phyloP scores from a whole-genome alignment of 2,329 filamentous ascomycete genomes.

The Sporothrix pallida region DNA sequence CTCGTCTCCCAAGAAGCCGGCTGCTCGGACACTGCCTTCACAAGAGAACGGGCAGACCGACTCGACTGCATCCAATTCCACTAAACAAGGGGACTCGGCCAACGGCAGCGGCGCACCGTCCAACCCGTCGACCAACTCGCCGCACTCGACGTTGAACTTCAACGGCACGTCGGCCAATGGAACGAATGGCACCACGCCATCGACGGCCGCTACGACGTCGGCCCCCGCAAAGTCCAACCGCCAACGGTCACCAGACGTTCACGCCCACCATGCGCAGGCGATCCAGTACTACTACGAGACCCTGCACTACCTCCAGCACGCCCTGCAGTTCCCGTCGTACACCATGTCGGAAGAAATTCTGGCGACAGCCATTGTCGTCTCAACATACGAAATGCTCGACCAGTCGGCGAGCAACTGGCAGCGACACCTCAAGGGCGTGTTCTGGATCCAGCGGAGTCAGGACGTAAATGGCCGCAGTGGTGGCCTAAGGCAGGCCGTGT shows the following conservation, averaged over 20 bases:
- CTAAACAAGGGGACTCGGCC: not conserved
- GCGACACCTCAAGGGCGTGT: constrained; percentile 67
- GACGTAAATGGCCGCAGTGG: constrained; percentile 62
- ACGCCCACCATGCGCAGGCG: constrained; percentile 42
- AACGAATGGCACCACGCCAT: not conserved
- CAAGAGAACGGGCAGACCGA: not conserved
- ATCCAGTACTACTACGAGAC: constrained; percentile 67
- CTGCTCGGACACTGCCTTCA: not conserved
- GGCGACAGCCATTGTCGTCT: constrained; percentile 64
- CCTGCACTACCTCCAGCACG: constrained; percentile 64
- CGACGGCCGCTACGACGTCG: not conserved
- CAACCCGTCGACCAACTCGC: not conserved
- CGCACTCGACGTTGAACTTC: not conserved
- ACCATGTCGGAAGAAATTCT: constrained; percentile 63
- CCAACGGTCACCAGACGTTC: constrained; percentile 32
- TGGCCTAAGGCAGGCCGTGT: not conserved
- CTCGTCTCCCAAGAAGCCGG: not conserved
- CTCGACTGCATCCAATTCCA: not conserved
- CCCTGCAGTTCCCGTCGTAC: constrained; percentile 64
- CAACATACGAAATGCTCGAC: constrained; percentile 71
- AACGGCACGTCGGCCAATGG: constrained; percentile 2
- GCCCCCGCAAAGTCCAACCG: not conserved
- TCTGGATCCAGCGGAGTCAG: constrained; percentile 68
- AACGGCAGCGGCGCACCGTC: not conserved
- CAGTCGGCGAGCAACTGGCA: constrained; percentile 54